Percentiles rank a stretch among this genome's conserved stretches.
Conservation (phyloP, 2,329 filamentous ascomycete species). For the Stachybotrys chlorohalonatus region DNA sequence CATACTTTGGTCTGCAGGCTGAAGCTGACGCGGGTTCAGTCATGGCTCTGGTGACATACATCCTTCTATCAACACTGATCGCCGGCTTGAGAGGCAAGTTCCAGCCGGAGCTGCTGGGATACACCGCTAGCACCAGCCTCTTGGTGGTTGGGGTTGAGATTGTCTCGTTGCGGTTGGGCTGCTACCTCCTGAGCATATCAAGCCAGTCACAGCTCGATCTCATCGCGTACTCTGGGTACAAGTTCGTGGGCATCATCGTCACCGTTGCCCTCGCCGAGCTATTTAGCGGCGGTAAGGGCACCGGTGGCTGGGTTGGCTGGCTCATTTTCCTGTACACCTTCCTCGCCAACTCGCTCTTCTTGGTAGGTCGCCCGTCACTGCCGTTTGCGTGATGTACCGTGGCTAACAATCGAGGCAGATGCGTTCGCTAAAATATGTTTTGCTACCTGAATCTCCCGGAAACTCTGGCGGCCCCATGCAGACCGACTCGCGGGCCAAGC, state of each 20-base stretch:
- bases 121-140: conserved; percentile 77
- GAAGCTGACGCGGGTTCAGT: conserved; percentile 33
- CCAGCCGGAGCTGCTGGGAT: conserved; percentile 85
- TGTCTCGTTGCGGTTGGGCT: conserved; percentile 80
- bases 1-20: not conserved
- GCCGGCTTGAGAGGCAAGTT: conserved; percentile 87
- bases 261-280: conserved; percentile 75
- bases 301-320: conserved; percentile 85
- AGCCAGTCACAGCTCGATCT: conserved; percentile 91
- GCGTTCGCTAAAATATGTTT: conserved; percentile 88
- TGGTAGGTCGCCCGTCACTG: conserved; percentile 49
- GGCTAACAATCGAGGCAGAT: conserved; percentile 45
- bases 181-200: conserved; percentile 87
- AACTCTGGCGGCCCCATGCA: conserved; percentile 57
- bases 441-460: conserved; percentile 72
- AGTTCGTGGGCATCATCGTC: conserved; percentile 93
- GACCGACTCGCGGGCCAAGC: conserved; percentile 72
- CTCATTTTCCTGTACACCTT: conserved; percentile 85
- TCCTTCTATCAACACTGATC: conserved; percentile 83
- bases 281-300: conserved; percentile 68
- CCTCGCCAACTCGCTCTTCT: conserved; percentile 85
- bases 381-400: not conserved
- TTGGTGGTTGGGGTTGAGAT: conserved; percentile 83
- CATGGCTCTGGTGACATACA: conserved; percentile 97
- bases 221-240: conserved; percentile 95